Base-by-base conservation (phyloP, 306 rosid genomes). In the Fagus sylvatica region DNA sequence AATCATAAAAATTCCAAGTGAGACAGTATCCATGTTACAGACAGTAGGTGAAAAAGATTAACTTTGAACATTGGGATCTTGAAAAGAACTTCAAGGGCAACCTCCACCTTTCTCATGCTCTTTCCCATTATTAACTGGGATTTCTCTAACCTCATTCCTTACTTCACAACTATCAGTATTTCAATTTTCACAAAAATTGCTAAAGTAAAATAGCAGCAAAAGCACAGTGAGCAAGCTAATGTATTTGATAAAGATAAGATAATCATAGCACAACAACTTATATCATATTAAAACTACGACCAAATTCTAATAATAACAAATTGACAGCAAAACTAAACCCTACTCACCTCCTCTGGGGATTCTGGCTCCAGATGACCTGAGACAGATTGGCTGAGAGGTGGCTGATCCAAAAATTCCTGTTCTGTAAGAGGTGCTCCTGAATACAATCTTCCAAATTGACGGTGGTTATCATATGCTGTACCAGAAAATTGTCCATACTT, bases 371-470 rank as follows among this genome's bases (percentile, higher is more conserved):
- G 76, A 76, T 74, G 79, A 4, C 80, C 92, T 0, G 93, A 60
- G 53, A 79, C 55, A 5, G 96, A 86, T 79, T 92, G 97, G 73
- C 96, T 92, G 10, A 83, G 85, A 75, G 93, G 97, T 1, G 93
- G 97, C 70, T 92, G 97, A 64, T 80, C 53, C 28, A 4, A 51
- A 22, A 55, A 40, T 76, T 36, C 73, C 53, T 80, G 74, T 76
- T 84, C 87, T 15, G 53, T 51, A 77, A 72, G 42, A n/a, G 85
- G 49, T 32, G 90, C 57, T 71, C 65, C 84, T 0, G 81, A 84
- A 80, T 74, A 82, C 80, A 75, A 75, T 64, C 85, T 76, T 8
- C 79, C 79, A 30, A 76, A n/a, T 39, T 71, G 67, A 79, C 51
- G 16, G 49, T 41, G 81, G 37, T 74, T 56, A 54, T 32, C 60